Base-by-base conservation (phyloP, 2,329 filamentous ascomycete genomes). In the Thielaviopsis punctulata region DNA sequence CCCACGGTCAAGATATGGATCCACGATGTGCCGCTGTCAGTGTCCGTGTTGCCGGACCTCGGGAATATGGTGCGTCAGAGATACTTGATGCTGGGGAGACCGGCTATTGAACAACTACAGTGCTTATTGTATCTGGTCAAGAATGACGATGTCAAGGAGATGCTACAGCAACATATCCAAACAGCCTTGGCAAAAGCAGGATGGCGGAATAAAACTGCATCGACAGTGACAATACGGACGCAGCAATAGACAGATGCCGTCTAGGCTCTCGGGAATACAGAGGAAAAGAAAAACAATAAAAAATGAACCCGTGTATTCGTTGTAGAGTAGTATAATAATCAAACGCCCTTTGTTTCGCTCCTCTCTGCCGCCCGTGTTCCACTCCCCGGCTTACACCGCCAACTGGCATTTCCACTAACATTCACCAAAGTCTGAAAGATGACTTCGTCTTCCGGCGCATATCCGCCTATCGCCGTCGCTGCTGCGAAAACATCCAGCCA, bases 401-500 rank as follows among this genome's bases (percentile, higher is more conserved):
- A 19, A 24, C 50, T 52, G 15, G 50, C 44, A 48, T 52, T 30
- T 45, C 36, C 9, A 9, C 45, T 52, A 19, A 52, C 46, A 44
- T 52, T 52, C 25, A 45, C 30, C 45, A 52, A n/a, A 19, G 25
- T 12, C 22, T 47, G 51, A 19, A 49, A 44, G 10, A 54, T 45
- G 9, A 23, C 43, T 24, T 55, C 53, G 18, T 48, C 47, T 9
- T 30, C 51, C 9, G 62, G 61, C 24, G 58, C 59, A 56, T 64
- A 66, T 2, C 62, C 64, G 4, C 64, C 64, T 36, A 62, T 36
- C 48, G 52, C 60, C 19, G 61, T 65, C 61, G 58, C 45, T 56
- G 56, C 48, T 5, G 56, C 51, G 48, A 52, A 56, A 23, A 57
- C 24, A 21, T 56, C 55, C 21, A 57, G 59, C 65, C 65, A 67